Percentiles rank a stretch among this genome's conserved stretches.
Conservation (phyloP, 2,329 filamentous ascomycete genomes). For the Cadophora luteo-olivacea region DNA sequence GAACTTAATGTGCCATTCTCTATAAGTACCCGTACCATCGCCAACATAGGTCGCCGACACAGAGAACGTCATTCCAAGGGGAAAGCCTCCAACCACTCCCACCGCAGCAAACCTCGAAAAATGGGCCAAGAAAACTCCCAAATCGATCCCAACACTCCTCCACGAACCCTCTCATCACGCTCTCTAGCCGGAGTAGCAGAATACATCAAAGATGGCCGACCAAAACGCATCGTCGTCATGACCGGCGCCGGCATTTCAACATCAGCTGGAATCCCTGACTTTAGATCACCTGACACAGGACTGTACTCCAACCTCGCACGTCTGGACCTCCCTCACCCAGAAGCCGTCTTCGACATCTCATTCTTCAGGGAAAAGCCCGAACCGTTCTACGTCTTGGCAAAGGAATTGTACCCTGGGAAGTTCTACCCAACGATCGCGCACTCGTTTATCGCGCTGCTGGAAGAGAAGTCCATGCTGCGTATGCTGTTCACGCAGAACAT, state of each 20-base stretch:
- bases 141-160: constrained; percentile 65
- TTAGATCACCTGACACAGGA: constrained; percentile 89
- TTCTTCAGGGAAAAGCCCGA: constrained; percentile 86
- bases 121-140: constrained; percentile 92
- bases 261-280: constrained; percentile 83
- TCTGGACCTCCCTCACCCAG: constrained; percentile 84
- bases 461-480: constrained; percentile 77
- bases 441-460: constrained; percentile 83
- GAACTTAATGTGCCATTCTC: neutral
- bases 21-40: constrained; percentile 15
- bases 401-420: constrained; percentile 89
- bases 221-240: constrained; percentile 81
- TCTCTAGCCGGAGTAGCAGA: constrained; percentile 78
- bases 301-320: constrained; percentile 91
- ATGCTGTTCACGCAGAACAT: constrained; percentile 98
- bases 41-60: constrained; percentile 29
- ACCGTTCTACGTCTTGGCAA: constrained; percentile 91
- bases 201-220: constrained; percentile 74
- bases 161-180: constrained; percentile 71
- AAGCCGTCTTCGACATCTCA: constrained; percentile 91
- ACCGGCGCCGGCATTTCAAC: constrained; percentile 91
- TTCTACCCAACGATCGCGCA: constrained; percentile 91
- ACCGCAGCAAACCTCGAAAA: constrained; percentile 47
- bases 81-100: constrained; percentile 17
- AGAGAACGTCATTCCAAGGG: constrained; percentile 25